Percentiles rank a stretch among this genome's conserved stretches.
Conservation (phyloP, 129 eudicot species). For the Centrapalus pauciflorus region DNA sequence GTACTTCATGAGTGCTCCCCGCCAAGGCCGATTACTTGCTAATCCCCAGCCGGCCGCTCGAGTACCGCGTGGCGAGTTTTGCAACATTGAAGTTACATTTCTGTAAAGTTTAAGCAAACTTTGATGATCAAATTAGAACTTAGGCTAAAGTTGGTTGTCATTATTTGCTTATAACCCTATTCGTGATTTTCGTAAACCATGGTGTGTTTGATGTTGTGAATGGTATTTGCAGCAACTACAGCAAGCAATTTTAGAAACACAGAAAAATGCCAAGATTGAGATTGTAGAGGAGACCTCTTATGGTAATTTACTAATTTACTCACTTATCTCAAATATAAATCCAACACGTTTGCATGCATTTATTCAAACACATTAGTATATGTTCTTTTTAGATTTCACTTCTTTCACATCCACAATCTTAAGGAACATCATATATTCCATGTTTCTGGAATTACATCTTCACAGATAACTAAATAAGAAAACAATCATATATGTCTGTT, state of each 20-base stretch:
- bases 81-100: no score
- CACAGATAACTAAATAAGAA: no score
- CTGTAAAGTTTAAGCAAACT: no score
- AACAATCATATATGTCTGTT: not conserved
- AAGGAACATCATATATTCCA: not conserved
- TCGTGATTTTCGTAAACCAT: not conserved
- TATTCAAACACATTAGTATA: not conserved
- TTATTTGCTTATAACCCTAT: no score
- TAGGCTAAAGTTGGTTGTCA: no score
- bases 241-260: conserved; percentile 75
- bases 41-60: no score
- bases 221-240: conserved; percentile 55
- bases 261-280: conserved; percentile 79
- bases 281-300: conserved; percentile 57
- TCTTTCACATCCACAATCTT: not conserved
- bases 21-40: no score
- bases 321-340: not conserved
- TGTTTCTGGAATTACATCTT: no score
- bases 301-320: conserved; percentile 43
- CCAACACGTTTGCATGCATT: not conserved
- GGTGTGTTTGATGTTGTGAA: conserved; percentile 5
- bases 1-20: no score
- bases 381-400: not conserved
- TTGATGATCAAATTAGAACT: no score
- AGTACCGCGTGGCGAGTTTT: no score